Conservation (phyloP, 495 filamentous ascomycete genomes). For the Viridothelium virens region DNA sequence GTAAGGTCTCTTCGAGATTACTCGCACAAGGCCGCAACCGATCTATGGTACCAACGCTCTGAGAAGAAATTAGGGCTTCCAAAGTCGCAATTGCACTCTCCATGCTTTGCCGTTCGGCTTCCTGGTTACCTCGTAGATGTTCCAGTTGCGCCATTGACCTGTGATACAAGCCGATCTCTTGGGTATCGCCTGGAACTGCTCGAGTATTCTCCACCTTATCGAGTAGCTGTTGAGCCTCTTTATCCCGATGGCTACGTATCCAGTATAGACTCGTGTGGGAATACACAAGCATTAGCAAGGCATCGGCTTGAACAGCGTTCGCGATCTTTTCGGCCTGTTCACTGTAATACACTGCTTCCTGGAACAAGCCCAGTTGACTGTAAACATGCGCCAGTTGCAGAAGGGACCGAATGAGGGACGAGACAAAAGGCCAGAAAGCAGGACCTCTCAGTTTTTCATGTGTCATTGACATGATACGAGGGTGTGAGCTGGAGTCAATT, state of each 20-base stretch:
- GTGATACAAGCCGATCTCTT: background rate
- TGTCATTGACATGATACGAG: background rate
- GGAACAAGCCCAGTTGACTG: conserved; percentile 74
- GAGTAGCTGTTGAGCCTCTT: conserved; percentile 1
- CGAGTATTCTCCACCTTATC: background rate
- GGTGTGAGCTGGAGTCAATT: background rate
- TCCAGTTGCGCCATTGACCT: background rate
- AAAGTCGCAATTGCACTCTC: background rate
- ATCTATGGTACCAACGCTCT: background rate
- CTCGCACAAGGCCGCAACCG: background rate
- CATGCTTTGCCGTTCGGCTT: background rate
- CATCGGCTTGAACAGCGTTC: conserved; percentile 54
- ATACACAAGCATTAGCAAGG: conserved; percentile 46
- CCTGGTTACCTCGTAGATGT: background rate
- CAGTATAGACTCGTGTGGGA: conserved; percentile 58
- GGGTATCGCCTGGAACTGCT: background rate
- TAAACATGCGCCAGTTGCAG: conserved; percentile 67
- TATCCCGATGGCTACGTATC: conserved; percentile 42
- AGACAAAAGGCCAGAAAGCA: conserved; percentile 72
- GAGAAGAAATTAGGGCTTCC: background rate
- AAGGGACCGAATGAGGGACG: conserved; percentile 59
- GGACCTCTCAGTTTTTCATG: conserved; percentile 46
- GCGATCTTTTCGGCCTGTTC: conserved; percentile 79
- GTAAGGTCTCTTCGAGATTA: background rate
- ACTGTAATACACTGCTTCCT: conserved; percentile 83